Conservation (phyloP, 2,329 filamentous ascomycete species). For the Orbilia javanica region DNA sequence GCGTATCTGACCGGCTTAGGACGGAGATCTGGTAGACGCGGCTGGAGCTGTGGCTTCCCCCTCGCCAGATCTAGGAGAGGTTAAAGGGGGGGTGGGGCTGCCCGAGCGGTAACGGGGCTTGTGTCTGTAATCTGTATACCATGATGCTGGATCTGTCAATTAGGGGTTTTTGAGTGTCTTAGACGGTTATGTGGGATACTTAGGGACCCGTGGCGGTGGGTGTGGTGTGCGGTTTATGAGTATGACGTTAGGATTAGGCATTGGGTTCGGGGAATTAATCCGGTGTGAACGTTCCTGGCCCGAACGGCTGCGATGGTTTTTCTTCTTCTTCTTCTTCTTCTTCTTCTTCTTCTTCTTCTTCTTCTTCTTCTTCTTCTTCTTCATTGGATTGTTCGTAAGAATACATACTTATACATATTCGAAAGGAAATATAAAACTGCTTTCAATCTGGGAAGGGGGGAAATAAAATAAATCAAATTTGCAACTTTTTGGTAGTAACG, state of each 20-base stretch:
- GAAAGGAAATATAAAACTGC: no score
- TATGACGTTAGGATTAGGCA: neutral
- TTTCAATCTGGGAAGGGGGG: no score
- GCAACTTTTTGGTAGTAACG: no score
- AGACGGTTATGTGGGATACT: neutral
- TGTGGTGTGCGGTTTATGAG: neutral
- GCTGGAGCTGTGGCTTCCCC: slow-evolving; percentile 3
- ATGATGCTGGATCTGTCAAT: slow-evolving; percentile 6
- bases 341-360: no score
- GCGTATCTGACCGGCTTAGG: slow-evolving; percentile 5
- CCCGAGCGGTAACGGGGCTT: slow-evolving; percentile 15
- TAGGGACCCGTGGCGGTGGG: neutral
- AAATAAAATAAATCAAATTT: no score
- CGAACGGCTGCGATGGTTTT: neutral
- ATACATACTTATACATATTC: no score
- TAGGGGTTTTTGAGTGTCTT: neutral
- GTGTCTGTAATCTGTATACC: neutral
- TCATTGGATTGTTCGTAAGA: no score
- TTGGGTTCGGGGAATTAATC: slow-evolving; percentile 12
- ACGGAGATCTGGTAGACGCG: slow-evolving; percentile 17
- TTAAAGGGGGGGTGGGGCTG: neutral
- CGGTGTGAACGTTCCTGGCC: neutral
- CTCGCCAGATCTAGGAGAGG: neutral
- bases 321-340: no score
- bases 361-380: no score